Evolutionary conservation across 257 asterid genomes (phyloP).

Genomic region (Solanum habrochaites): DNA sequence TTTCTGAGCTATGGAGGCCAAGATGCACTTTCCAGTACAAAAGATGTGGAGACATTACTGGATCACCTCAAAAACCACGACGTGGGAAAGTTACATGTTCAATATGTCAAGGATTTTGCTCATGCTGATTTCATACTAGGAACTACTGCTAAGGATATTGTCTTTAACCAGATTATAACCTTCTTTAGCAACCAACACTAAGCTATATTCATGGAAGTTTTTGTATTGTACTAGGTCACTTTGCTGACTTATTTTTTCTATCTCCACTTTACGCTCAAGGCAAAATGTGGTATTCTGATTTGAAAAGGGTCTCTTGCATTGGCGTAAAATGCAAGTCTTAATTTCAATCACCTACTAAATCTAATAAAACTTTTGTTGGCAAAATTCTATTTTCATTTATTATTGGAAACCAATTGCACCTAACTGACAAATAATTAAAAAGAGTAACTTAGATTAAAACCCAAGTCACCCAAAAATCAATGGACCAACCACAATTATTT

Average conservation of each 20-base stretch:
- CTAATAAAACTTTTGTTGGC: not conserved
- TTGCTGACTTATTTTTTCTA: not conserved
- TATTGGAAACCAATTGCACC: not conserved
- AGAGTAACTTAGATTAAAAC: slow-evolving; percentile 1
- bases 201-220: not conserved
- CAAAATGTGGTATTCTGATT: not conserved
- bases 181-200: slow-evolving; percentile 9
- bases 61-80: slow-evolving; percentile 46
- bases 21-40: slow-evolving; percentile 61
- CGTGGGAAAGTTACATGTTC: slow-evolving; percentile 53
- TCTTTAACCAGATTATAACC: slow-evolving; percentile 36
- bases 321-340: not conserved
- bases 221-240: not conserved
- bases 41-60: slow-evolving; percentile 53
- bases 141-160: slow-evolving; percentile 53
- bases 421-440: not conserved
- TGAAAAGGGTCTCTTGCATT: not conserved
- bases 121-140: slow-evolving; percentile 86
- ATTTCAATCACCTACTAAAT: not conserved
- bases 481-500: not conserved
- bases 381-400: not conserved
- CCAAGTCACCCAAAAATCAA: not conserved
- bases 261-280: not conserved
- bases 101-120: slow-evolving; percentile 58
- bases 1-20: slow-evolving; percentile 78